Conservation (phyloP, 192 early-diverging fungal genomes). For the Oehlia diaphana region DNA sequence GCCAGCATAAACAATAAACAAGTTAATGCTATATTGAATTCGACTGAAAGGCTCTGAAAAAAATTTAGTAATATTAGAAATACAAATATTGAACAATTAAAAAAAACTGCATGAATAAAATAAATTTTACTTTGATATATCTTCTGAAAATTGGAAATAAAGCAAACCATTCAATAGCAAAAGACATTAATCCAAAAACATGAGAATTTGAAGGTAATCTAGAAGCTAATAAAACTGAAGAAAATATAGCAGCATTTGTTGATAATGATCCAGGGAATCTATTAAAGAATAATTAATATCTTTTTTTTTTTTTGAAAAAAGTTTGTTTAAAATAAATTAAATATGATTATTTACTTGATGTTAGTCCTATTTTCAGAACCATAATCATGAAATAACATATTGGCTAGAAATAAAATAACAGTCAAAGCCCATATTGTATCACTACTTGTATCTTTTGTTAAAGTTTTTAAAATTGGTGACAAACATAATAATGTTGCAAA, state of each 20-base stretch:
- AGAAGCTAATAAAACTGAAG: constrained; percentile 88
- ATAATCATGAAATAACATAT: constrained; percentile 92
- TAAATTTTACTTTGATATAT: constrained; percentile 60
- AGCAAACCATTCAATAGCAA: constrained; percentile 91
- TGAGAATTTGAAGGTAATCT: constrained; percentile 77
- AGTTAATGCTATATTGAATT: constrained; percentile 55
- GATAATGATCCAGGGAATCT: constrained; percentile 93
- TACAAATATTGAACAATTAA: not conserved
- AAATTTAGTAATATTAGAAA: not conserved
- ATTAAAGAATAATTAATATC: constrained; percentile 37
- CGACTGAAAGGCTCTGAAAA: constrained; percentile 35
- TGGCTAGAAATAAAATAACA: constrained; percentile 77
- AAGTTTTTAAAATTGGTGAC: constrained; percentile 86
- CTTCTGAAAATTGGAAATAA: constrained; percentile 92
- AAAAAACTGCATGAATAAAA: not conserved
- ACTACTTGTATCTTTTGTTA: constrained; percentile 85
- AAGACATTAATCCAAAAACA: constrained; percentile 85
- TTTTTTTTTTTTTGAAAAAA: no score
- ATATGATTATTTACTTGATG: constrained; percentile 44
- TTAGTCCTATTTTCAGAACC: constrained; percentile 46
- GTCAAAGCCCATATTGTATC: constrained; percentile 96
- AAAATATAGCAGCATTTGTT: constrained; percentile 96
- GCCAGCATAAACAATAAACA: constrained; percentile 62
- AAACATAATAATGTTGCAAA: constrained; percentile 76
- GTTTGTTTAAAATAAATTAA: no score